phyloP scores from a whole-genome alignment of 2,329 filamentous ascomycete species.

The Xylogone sp. region DNA sequence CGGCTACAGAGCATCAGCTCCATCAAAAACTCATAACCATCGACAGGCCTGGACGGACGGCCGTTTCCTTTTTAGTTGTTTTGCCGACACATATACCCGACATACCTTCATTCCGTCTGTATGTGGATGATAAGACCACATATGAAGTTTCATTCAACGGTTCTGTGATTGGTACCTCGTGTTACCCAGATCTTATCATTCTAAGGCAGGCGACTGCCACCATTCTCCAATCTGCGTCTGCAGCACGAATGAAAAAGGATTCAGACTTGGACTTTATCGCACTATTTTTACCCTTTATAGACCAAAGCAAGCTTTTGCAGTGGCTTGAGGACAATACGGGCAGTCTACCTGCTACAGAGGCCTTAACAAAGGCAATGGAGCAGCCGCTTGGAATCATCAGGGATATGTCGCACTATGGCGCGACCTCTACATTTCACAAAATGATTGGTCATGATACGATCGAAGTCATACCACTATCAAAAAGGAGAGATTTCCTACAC shows the following conservation, averaged over 20 bases:
- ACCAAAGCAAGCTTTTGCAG: background rate
- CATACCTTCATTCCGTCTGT: conserved; percentile 18
- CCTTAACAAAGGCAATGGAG: background rate
- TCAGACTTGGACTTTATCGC: conserved; percentile 1
- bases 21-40: conserved; percentile 1
- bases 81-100: conserved; percentile 16
- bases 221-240: conserved; percentile 1
- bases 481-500: conserved; percentile 58
- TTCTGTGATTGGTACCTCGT: background rate
- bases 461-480: conserved; percentile 39
- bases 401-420: conserved; percentile 1
- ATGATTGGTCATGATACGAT: conserved; percentile 10
- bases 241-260: background rate
- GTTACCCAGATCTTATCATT: background rate
- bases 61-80: conserved; percentile 2
- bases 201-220: conserved; percentile 4
- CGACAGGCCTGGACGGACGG: background rate
- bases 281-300: conserved; percentile 2
- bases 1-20: background rate
- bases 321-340: conserved; percentile 2
- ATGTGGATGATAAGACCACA: conserved; percentile 23
- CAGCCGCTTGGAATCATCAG: background rate
- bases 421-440: background rate
- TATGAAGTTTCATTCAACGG: conserved; percentile 9
- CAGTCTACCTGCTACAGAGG: background rate